Evolutionary conservation across 108 stramenopile genomes (phyloP).

Genomic region (Pseudonitzschia multistriata): DNA sequence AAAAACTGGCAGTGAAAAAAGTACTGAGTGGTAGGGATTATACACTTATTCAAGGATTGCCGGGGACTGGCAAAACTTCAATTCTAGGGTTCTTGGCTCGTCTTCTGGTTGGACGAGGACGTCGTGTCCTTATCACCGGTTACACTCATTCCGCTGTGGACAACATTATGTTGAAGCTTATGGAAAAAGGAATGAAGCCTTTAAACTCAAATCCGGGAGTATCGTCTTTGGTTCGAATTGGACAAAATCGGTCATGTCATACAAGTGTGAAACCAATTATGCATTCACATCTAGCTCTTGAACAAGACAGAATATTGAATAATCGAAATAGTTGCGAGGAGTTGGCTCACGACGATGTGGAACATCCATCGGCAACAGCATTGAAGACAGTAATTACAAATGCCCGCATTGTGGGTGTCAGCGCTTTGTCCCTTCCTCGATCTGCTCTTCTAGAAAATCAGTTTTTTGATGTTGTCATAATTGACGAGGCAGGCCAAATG

Average conservation of each 20-base stretch:
- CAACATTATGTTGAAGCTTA: conserved; percentile 87
- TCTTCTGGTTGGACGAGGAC: conserved; percentile 82
- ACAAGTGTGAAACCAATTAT: conserved; percentile 48
- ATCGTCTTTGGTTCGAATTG: conserved; percentile 56
- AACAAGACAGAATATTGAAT: conserved; percentile 14
- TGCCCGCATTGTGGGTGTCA: conserved; percentile 84
- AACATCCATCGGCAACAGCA: conserved; percentile 35
- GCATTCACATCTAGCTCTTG: conserved; percentile 47
- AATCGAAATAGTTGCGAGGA: not conserved
- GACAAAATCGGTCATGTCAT: conserved; percentile 58
- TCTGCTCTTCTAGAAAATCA: conserved; percentile 72
- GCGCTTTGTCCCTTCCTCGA: conserved; percentile 74
- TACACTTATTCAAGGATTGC: conserved; percentile 75
- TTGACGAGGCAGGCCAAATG: conserved; percentile 99
- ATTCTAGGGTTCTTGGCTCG: conserved; percentile 84
- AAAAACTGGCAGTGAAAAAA: conserved; percentile 69
- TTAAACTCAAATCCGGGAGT: conserved; percentile 14
- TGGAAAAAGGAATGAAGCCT: conserved; percentile 57
- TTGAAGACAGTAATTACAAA: conserved; percentile 49
- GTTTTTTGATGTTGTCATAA: conserved; percentile 93
- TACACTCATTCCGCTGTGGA: conserved; percentile 98
- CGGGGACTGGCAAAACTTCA: conserved; percentile 88
- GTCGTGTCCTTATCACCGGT: conserved; percentile 89
- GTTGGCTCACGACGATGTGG: not conserved
- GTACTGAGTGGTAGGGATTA: conserved; percentile 76